phyloP scores from a whole-genome alignment of 2,329 filamentous ascomycete species.

The Diaporthe sp. region DNA sequence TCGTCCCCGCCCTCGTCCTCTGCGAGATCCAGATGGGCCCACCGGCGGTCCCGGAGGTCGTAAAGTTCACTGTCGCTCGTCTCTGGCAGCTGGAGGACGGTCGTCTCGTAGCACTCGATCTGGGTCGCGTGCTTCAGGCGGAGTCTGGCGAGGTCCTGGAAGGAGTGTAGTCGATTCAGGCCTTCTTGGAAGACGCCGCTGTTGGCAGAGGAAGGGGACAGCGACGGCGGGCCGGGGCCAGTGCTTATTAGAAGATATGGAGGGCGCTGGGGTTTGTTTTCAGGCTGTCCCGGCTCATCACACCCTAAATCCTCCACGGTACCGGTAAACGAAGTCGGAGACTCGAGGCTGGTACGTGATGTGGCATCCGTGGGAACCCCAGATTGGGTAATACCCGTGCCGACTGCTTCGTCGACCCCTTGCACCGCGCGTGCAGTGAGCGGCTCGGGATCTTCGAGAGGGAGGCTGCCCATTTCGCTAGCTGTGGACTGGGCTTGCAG shows the following conservation, averaged over 20 bases:
- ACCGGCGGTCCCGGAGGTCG: slow-evolving; percentile 28
- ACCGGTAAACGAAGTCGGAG: slow-evolving; percentile 14
- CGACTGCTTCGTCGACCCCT: slow-evolving; percentile 31
- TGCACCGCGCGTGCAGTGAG: slow-evolving; percentile 4
- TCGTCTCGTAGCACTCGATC: slow-evolving; percentile 8
- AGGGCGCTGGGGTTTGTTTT: slow-evolving; percentile 27
- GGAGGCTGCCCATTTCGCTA: slow-evolving; percentile 20
- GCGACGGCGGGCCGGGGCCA: slow-evolving; percentile 36
- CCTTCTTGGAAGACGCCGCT: slow-evolving; percentile 25
- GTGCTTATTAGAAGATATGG: slow-evolving; percentile 37
- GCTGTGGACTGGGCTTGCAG: slow-evolving; percentile 32
- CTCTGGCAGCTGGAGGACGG: slow-evolving; percentile 2
- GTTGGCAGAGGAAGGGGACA: slow-evolving; percentile 25
- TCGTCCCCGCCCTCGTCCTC: slow-evolving; percentile 23
- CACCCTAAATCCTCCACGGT: slow-evolving; percentile 28
- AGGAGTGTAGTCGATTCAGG: slow-evolving; percentile 30
- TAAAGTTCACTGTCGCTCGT: slow-evolving; percentile 12
- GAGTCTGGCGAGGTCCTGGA: slow-evolving; percentile 30
- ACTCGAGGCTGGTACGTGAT: slow-evolving; percentile 33
- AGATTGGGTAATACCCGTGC: slow-evolving; percentile 15
- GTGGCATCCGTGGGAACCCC: slow-evolving; percentile 35
- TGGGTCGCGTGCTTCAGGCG: slow-evolving; percentile 30
- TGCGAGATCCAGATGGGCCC: slow-evolving; percentile 20
- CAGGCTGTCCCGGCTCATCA: slow-evolving; percentile 32
- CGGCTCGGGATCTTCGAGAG: slow-evolving; percentile 15